Base-by-base conservation (phyloP, 169 alveolate species). In the Cardiosporidium cionae region DNA sequence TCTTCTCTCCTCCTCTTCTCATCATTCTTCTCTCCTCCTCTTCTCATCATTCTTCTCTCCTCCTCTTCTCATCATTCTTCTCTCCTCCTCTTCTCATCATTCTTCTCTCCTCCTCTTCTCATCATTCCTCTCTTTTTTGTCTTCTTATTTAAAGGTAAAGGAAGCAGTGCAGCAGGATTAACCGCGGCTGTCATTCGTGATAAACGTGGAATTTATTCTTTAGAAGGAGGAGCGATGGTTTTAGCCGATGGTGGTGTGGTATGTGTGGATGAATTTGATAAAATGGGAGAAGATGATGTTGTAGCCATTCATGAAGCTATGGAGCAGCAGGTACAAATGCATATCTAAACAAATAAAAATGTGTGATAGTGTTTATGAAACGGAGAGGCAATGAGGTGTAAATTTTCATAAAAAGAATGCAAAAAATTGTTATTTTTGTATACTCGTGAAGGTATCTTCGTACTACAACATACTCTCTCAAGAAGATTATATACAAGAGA, bases 271-370 rank as follows among this genome's bases (percentile, higher is more conserved):
- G 99, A 98, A 88, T 98, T 98, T 84, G 99, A 98, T 85, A 98
- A 98, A 87, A 98, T 97, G 99, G 87, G 98, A 72, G 93, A 97
- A 35, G 96, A 96, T 78, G 99, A 98, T 79, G 94, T 98, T 70
- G 99, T 97, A 2, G 99, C 99, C 72, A 98, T 98, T 74, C 99
- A 98, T 80, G 99, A 98, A 83, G 99, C 99, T 23, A 98, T 98
- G 99, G 99, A 98, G 83, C 98, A 98, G 86, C 98, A 96, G 58
- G 58, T 44, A 44, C 16, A 16, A 16, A 16, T n/a, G 16, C 58
- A 16, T 44, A 44, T 16, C 16, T 44, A 16, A n/a, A 44, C 27
- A 44, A n/a, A 16, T 16, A 16, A 44, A 16, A n/a, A 44, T 16
- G n/a, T 44, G 58, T n/a, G n/a, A 44, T 44, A n/a, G 27, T 44